Evolutionary conservation across 176 grass and related monocot species (phyloP).

Genomic region (Oryza officinalis): DNA sequence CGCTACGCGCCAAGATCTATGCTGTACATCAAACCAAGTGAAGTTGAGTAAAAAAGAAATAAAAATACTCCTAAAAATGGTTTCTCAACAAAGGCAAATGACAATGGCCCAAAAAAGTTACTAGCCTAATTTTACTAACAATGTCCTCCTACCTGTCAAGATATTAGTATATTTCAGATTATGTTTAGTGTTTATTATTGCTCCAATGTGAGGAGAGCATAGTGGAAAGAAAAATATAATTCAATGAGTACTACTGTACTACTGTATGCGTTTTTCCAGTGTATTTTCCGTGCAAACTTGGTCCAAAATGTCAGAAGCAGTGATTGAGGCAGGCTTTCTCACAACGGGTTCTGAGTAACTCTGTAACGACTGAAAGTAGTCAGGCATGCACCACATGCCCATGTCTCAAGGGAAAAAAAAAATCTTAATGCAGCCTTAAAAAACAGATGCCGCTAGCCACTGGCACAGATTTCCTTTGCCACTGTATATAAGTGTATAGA

Average conservation of each 20-base stretch:
- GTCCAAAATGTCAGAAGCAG: background rate
- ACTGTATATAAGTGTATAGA: background rate
- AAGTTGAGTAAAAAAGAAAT: background rate
- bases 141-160: background rate
- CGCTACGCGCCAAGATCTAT: conserved; percentile 40
- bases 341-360: background rate
- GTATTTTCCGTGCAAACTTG: background rate
- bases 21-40: background rate
- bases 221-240: background rate
- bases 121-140: too few species aligned
- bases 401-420: conserved; percentile 33
- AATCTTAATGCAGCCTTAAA: conserved; percentile 12
- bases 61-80: too few species aligned
- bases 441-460: background rate
- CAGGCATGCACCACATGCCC: conserved; percentile 21
- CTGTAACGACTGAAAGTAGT: background rate
- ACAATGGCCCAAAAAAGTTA: background rate
- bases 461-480: background rate
- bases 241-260: background rate
- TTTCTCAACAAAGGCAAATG: background rate
- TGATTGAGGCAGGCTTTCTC: conserved; percentile 37
- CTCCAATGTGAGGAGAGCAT: background rate
- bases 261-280: background rate
- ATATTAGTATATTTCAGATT: background rate
- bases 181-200: background rate